A percentile compares a stretch with the other conserved stretches of the same genome.
Evolutionary conservation across 495 filamentous ascomycete genomes (phyloP).

Genomic region (Penicillium antarcticum): DNA sequence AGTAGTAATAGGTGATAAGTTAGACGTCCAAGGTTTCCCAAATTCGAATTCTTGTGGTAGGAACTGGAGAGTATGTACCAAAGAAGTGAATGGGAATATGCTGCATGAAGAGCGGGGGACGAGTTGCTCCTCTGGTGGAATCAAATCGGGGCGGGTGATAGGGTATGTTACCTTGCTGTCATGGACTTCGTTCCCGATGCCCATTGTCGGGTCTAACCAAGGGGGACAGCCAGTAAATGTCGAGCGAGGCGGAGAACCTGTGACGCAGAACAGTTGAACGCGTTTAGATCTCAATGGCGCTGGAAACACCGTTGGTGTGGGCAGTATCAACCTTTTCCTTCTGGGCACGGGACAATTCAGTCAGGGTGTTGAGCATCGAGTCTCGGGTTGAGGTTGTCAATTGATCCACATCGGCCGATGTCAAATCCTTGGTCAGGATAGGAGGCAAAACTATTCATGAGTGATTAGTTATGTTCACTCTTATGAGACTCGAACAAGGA

Average conservation of each 20-base stretch:
- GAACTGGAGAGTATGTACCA: conserved; percentile 11
- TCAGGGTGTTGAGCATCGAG: conserved; percentile 74
- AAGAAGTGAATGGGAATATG: background rate
- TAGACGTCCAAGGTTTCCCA: background rate
- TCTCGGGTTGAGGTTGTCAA: conserved; percentile 68
- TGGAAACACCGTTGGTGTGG: conserved; percentile 28
- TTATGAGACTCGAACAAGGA: background rate
- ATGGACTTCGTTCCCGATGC: background rate
- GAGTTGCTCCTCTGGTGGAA: background rate
- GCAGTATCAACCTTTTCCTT: conserved; percentile 17
- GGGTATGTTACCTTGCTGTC: background rate
- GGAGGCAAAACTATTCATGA: conserved; percentile 67
- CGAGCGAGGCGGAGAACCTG: background rate
- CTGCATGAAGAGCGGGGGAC: background rate
- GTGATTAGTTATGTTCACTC: background rate
- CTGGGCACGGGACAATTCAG: conserved; percentile 51
- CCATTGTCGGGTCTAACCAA: background rate
- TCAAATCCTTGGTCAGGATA: conserved; percentile 77
- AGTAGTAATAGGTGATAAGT: background rate
- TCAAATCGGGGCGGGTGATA: background rate
- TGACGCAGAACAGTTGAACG: background rate
- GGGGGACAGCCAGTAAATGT: background rate
- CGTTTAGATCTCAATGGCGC: conserved; percentile 40
- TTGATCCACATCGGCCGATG: conserved; percentile 74
- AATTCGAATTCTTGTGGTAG: background rate